Conservation (phyloP, 140 eudicot genomes). For the Erigeron philadelphicus region DNA sequence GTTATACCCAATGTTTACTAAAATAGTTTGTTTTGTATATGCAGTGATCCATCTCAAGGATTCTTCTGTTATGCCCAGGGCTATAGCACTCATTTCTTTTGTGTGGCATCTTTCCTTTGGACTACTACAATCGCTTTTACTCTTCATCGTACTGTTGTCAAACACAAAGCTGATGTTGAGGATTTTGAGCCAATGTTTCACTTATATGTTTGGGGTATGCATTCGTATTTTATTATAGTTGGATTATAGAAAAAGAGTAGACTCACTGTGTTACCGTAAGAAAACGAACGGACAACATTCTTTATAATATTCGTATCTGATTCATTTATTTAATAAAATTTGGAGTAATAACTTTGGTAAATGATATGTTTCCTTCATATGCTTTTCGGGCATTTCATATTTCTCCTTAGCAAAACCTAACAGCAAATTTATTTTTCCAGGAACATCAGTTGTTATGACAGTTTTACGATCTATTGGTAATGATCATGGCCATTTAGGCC, state of each 20-base stretch:
- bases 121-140: conserved; percentile 96
- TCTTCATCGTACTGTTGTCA: conserved; percentile 95
- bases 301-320: not conserved
- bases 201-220: conserved; percentile 97
- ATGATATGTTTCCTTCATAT: conserved; percentile 10
- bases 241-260: not conserved
- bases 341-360: conserved; percentile 8
- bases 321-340: conserved; percentile 1
- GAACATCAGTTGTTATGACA: conserved; percentile 86
- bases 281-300: not conserved
- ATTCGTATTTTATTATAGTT: not conserved
- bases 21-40: conserved; percentile 21
- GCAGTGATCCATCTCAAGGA: conserved; percentile 98
- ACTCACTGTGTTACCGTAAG: not conserved
- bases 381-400: conserved; percentile 10
- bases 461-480: conserved; percentile 84
- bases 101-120: conserved; percentile 97
- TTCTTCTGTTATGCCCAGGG: conserved; percentile 97
- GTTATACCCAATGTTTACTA: conserved; percentile 40
- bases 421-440: conserved; percentile 30
- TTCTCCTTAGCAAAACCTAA: conserved; percentile 7
- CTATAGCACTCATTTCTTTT: conserved; percentile 89
- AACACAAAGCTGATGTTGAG: conserved; percentile 95
- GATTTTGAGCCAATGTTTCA: conserved; percentile 98
- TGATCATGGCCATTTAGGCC: conserved; percentile 75